Base-by-base conservation (phyloP, 2,329 filamentous ascomycete genomes). In the Monascus ruber region DNA sequence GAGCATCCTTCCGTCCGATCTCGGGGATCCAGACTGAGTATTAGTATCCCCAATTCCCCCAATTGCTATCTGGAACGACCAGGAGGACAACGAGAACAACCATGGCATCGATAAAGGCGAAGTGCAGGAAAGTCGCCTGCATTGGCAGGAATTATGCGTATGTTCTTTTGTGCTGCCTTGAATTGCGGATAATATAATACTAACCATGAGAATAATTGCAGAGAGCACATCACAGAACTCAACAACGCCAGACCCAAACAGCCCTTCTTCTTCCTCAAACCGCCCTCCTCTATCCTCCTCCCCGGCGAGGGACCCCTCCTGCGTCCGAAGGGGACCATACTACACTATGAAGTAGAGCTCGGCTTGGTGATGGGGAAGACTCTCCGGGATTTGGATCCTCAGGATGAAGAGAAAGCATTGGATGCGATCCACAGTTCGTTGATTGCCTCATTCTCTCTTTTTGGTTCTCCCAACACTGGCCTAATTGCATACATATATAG, bases 221-320 rank as follows among this genome's bases (percentile, higher is more conserved):
- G 85, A 55, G 91, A 94, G 64, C 91, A 98, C 67, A 83, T 96
- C 58, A 77, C 82, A 47, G 91, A 98, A 70, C 76, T 98, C 51
- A 87, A 87, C 65, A 94, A 82, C 64, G 72, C 74, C 44, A 79
- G 79, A 48, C 91, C 91, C 37, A 93, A 91, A 63, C 87, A 95
- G 65, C 91, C 91, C 25, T 96, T 98, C 70, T 98, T 95, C 79
- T 98, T 98, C 74, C 77, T 96, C 52, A 98, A 98, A 73, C 91
- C 91, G 1, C 69, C 88, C 0, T 85, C 83, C 32, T 85, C 87
- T 3, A 85, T 98, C 51, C 75, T 96, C 4, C 73, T 83, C 24
- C 86, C 86, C 0, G 76, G 77, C 26, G 75, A 79, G 41, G 88
- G 88, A 1, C 81, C 88, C 3, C 79, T 94, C 35, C 73, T 94